These are phyloP conservation scores for Aspergillus sp. DNA, from an alignment of 2,329 filamentous ascomycete species.

Conservation along the genomic window DNA sequence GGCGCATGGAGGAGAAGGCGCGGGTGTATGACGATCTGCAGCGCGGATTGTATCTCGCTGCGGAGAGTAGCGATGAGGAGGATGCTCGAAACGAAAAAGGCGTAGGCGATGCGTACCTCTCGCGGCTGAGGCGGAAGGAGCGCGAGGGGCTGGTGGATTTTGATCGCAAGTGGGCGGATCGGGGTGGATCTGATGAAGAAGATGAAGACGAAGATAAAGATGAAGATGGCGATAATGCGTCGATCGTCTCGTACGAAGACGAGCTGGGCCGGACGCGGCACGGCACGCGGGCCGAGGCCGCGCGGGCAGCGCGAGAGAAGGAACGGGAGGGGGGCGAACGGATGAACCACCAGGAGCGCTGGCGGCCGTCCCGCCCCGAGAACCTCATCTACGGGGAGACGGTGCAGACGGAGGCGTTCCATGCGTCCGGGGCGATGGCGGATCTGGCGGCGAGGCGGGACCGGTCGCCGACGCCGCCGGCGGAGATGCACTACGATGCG, in stretches of 20 bases:
- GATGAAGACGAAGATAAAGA: conserved; percentile 38
- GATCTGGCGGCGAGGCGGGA: conserved; percentile 75
- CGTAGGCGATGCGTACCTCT: conserved; percentile 44
- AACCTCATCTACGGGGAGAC: conserved; percentile 82
- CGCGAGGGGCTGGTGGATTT: conserved; percentile 75
- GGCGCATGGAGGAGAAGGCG: conserved; percentile 87
- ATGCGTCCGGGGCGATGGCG: conserved; percentile 69
- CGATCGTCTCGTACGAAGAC: conserved; percentile 83
- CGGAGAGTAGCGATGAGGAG: conserved; percentile 34
- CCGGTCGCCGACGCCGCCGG: conserved; percentile 74
- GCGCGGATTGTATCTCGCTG: conserved; percentile 73
- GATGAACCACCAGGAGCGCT: conserved; percentile 20
- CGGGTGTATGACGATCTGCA: conserved; percentile 87
- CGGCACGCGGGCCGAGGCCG: conserved; percentile 68
- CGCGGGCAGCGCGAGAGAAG: conserved; percentile 59
- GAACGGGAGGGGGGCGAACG: conserved; percentile 20
- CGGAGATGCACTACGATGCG: conserved; percentile 81
- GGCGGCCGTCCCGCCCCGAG: conserved; percentile 56
- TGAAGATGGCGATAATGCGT: conserved; percentile 50
- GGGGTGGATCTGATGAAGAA: conserved; percentile 39
- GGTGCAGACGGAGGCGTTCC: conserved; percentile 81
- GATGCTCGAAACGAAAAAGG: no score
- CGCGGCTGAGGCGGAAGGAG: conserved; percentile 60
- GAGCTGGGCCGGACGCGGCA: conserved; percentile 84
- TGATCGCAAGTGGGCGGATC: conserved; percentile 90